Evolutionary conservation across 2,329 filamentous ascomycete species (phyloP).

Genomic region (Verticillium albo-atrum): DNA sequence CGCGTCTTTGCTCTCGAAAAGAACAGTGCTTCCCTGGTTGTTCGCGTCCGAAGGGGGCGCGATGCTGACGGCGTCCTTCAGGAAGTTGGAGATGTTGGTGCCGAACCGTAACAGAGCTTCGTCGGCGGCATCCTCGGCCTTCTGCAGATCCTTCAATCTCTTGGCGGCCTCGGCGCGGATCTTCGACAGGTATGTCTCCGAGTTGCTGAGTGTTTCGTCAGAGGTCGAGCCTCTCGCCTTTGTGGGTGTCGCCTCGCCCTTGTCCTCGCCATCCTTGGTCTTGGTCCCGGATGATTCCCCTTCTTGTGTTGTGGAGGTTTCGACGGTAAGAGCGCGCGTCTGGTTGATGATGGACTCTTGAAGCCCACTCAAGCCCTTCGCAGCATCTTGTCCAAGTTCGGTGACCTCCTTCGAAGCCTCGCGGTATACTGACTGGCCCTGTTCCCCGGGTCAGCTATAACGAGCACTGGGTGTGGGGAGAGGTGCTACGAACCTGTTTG

Average conservation of each 20-base stretch:
- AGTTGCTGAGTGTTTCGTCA: conserved; percentile 36
- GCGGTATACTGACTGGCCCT: conserved; percentile 79
- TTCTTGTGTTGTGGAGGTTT: conserved; percentile 28
- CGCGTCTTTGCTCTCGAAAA: conserved; percentile 93
- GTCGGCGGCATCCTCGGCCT: conserved; percentile 92
- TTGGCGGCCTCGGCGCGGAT: conserved; percentile 75
- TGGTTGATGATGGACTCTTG: conserved; percentile 64
- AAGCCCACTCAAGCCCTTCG: conserved; percentile 71
- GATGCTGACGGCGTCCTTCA: conserved; percentile 86
- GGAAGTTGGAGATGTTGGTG: conserved; percentile 80
- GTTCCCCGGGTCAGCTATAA: conserved; percentile 6
- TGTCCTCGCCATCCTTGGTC: conserved; percentile 19
- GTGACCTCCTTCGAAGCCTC: conserved; percentile 82
- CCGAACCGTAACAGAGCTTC: conserved; percentile 92
- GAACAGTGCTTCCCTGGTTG: conserved; percentile 54
- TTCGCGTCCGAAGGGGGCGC: conserved; percentile 61
- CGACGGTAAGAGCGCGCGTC: conserved; percentile 69
- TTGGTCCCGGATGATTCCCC: conserved; percentile 13
- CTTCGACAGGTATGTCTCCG: conserved; percentile 67
- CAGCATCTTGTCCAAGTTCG: conserved; percentile 74
- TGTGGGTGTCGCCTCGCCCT: conserved; percentile 42
- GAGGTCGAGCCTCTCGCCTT: conserved; percentile 29
- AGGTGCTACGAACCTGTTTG: conserved; percentile 65
- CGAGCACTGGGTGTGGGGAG: background rate
- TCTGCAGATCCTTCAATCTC: conserved; percentile 82